Percentiles rank a stretch among this genome's conserved stretches.
These are phyloP conservation scores for Cercospora zeae-maydis DNA, from an alignment of 2,329 filamentous ascomycete species.

Conservation along the genomic window DNA sequence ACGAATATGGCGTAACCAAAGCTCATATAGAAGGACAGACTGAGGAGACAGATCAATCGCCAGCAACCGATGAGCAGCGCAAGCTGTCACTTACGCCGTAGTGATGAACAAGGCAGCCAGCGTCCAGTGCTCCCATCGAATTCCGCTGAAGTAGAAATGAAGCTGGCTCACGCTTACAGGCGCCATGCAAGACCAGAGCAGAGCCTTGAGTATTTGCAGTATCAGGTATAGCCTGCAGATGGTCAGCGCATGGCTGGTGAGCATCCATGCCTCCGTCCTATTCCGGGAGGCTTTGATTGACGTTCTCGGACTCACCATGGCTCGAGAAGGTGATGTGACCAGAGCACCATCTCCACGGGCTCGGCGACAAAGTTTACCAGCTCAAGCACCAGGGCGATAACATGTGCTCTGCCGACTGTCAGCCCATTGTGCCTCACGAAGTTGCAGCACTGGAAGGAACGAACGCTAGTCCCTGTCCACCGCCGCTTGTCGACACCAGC, in stretches of 20 bases:
- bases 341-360: slow-evolving; percentile 23
- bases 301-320: slow-evolving; percentile 11
- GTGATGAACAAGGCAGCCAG: slow-evolving; percentile 2
- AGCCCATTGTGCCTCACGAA: not conserved
- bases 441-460: not conserved
- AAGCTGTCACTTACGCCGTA: slow-evolving; percentile 8
- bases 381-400: slow-evolving; percentile 7
- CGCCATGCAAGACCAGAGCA: slow-evolving; percentile 19
- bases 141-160: not conserved
- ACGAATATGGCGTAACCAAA: slow-evolving; percentile 11
- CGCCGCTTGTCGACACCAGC: slow-evolving; percentile 2
- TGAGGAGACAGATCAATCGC: not conserved
- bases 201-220: slow-evolving; percentile 21
- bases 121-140: not conserved
- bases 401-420: slow-evolving; percentile 9
- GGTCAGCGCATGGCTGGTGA: not conserved
- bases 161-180: slow-evolving; percentile 12
- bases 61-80: not conserved
- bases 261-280: not conserved
- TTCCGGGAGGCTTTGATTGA: not conserved
- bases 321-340: slow-evolving; percentile 20
- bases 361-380: slow-evolving; percentile 13
- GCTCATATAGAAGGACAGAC: slow-evolving; percentile 13
- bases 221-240: slow-evolving; percentile 13
- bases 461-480: slow-evolving; percentile 2